Percentiles rank a stretch among this genome's conserved stretches.
Evolutionary conservation across 495 filamentous ascomycete genomes (phyloP).

Genomic region (Trichocladium uniseriatum): DNA sequence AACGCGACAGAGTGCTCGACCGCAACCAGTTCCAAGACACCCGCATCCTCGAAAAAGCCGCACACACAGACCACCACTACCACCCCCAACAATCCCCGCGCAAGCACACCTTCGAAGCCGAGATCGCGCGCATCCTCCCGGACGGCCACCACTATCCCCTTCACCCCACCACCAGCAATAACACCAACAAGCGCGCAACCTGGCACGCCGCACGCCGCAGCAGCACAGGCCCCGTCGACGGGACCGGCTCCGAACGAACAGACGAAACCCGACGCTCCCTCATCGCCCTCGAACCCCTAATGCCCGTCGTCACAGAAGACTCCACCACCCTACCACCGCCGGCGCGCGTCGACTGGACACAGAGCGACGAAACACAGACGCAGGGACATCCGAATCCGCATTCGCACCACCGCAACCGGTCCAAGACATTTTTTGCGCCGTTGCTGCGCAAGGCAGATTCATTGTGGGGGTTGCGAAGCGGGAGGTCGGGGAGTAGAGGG

Average conservation of each 20-base stretch:
- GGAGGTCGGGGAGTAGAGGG: slow-evolving; percentile 14
- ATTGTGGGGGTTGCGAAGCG: slow-evolving; percentile 27
- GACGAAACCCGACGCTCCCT: background rate
- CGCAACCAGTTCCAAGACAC: slow-evolving; percentile 30
- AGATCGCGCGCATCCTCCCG: slow-evolving; percentile 10
- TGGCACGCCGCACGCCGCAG: slow-evolving; percentile 6
- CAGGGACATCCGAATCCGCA: background rate
- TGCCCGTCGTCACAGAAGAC: slow-evolving; percentile 8
- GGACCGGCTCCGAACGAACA: background rate
- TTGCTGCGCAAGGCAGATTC: slow-evolving; percentile 34
- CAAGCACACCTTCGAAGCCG: slow-evolving; percentile 21
- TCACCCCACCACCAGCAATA: too few relatives aligned
- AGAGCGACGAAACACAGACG: slow-evolving; percentile 32
- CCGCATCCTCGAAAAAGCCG: slow-evolving; percentile 22
- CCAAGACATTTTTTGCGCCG: slow-evolving; percentile 15
- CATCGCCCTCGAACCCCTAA: slow-evolving; percentile 7
- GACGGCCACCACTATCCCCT: too few relatives aligned
- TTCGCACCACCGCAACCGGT: background rate
- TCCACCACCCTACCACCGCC: slow-evolving; percentile 1
- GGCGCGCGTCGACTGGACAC: slow-evolving; percentile 39
- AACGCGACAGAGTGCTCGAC: slow-evolving; percentile 19
- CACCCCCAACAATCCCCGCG: too few relatives aligned
- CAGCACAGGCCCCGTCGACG: slow-evolving; percentile 19
- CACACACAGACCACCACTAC: background rate
- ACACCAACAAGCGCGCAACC: background rate